Conservation (phyloP, 768 basidiomycete genomes). For the Crassisporium funariophilum region DNA sequence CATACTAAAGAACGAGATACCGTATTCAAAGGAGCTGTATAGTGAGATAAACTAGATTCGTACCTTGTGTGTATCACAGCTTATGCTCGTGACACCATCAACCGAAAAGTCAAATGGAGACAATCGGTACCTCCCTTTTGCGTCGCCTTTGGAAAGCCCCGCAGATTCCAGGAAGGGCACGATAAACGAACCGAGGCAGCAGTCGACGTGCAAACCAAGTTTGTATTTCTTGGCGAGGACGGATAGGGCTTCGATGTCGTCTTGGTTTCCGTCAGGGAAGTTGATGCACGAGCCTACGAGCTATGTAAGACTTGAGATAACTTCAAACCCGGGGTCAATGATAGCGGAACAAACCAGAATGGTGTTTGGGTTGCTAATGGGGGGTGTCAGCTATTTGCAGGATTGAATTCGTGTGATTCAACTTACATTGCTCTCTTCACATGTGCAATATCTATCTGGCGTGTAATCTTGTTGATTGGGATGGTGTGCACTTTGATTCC, state of each 20-base stretch:
- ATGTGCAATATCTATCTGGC: slow-evolving; percentile 74
- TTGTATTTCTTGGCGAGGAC: slow-evolving; percentile 72
- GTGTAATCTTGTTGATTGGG: slow-evolving; percentile 75
- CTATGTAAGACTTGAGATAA: slow-evolving; percentile 36
- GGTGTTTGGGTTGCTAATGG: slow-evolving; percentile 78
- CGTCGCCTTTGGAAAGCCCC: slow-evolving; percentile 62
- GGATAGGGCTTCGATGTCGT: slow-evolving; percentile 81
- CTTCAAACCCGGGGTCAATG: background rate
- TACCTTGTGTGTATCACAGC: slow-evolving; percentile 96
- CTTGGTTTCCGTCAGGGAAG: slow-evolving; percentile 85
- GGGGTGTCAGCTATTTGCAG: too few species aligned
- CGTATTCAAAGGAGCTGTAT: slow-evolving; percentile 2
- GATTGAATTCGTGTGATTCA: slow-evolving; percentile 8
- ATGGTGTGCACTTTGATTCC: slow-evolving; percentile 88
- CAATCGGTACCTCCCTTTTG: slow-evolving; percentile 54
- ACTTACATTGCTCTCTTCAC: slow-evolving; percentile 88
- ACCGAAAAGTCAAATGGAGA: slow-evolving; percentile 89
- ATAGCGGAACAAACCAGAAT: slow-evolving; percentile 61
- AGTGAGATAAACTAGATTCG: slow-evolving; percentile 2
- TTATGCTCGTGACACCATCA: slow-evolving; percentile 89
- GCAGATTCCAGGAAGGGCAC: slow-evolving; percentile 88
- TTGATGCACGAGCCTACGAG: slow-evolving; percentile 86
- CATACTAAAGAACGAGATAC: slow-evolving; percentile 57
- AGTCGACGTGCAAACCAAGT: slow-evolving; percentile 91
- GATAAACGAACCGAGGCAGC: slow-evolving; percentile 92